Evolutionary conservation across 2,329 filamentous ascomycete genomes (phyloP).

Genomic region (Diplodia intermedia): DNA sequence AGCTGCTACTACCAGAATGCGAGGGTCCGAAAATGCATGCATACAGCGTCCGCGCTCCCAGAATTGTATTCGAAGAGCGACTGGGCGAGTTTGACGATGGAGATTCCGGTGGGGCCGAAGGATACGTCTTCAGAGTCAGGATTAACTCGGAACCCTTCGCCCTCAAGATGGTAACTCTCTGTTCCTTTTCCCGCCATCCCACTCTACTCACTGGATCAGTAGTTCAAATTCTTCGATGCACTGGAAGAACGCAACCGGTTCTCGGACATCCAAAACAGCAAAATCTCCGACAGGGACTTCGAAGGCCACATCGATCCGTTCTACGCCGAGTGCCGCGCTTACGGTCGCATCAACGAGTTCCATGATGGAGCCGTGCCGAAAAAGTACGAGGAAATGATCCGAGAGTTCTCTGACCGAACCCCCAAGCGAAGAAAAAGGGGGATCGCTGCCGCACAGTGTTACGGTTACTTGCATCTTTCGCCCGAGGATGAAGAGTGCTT

Average conservation of each 20-base stretch:
- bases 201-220: not conserved
- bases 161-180: constrained; percentile 8
- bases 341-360: constrained; percentile 26
- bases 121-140: constrained; percentile 3
- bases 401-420: not conserved
- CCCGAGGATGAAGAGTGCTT: not conserved
- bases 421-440: not conserved
- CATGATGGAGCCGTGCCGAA: not conserved
- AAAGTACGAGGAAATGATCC: not conserved
- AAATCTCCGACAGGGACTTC: constrained; percentile 2
- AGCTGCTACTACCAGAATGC: not conserved
- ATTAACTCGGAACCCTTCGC: constrained; percentile 1
- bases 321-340: constrained; percentile 27
- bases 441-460: constrained; percentile 3
- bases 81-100: not conserved
- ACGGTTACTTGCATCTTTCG: not conserved
- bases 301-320: constrained; percentile 18
- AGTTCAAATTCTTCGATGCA: constrained; percentile 8
- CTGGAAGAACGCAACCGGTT: not conserved
- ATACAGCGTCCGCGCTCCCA: not conserved
- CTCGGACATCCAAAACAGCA: no score
- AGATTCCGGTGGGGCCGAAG: not conserved
- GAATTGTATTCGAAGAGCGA: constrained; percentile 3
- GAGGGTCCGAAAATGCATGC: constrained; percentile 11
- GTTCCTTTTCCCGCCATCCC: not conserved